A percentile compares a stretch with the other conserved stretches of the same genome.
These are phyloP conservation scores for Zostera marina DNA, from an alignment of 116 monocot species.

Conservation along the genomic window DNA sequence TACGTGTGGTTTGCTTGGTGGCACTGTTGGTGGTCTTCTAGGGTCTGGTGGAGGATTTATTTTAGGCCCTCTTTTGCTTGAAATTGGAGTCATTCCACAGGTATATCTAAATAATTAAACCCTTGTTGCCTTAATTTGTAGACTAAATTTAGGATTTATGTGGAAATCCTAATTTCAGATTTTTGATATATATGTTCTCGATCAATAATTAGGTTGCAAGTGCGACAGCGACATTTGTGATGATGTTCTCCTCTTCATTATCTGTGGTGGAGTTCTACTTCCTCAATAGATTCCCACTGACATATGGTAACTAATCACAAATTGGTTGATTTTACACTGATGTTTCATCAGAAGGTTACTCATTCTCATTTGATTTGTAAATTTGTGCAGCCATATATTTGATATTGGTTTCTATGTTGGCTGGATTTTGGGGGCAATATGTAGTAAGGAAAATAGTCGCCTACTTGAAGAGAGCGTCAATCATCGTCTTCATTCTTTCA, in stretches of 20 bases:
- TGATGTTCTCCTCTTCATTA: conserved; percentile 97
- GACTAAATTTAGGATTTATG: too few species aligned
- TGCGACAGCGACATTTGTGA: conserved; percentile 95
- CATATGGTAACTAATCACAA: background rate
- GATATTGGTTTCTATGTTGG: conserved; percentile 48
- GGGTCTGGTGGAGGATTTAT: conserved; percentile 99
- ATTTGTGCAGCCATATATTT: conserved; percentile 58
- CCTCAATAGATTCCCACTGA: conserved; percentile 40
- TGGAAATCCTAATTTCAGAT: background rate
- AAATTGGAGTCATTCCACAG: conserved; percentile 94
- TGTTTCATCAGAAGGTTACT: too few species aligned
- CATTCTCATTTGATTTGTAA: background rate
- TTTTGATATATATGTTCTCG: background rate
- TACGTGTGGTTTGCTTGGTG: conserved; percentile 69
- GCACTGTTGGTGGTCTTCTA: conserved; percentile 87
- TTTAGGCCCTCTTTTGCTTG: conserved; percentile 92
- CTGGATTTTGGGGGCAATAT: conserved; percentile 96
- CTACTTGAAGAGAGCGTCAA: conserved; percentile 51
- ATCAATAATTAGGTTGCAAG: conserved; percentile 57
- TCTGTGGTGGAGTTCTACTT: conserved; percentile 96
- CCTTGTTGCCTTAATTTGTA: too few species aligned
- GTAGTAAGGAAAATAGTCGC: conserved; percentile 70
- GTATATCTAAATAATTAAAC: conserved; percentile 9
- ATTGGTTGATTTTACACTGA: too few species aligned
- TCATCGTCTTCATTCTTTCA: conserved; percentile 96